phyloP scores from a whole-genome alignment of 2,329 filamentous ascomycete species.

The Aspergillus hiratsukae region DNA sequence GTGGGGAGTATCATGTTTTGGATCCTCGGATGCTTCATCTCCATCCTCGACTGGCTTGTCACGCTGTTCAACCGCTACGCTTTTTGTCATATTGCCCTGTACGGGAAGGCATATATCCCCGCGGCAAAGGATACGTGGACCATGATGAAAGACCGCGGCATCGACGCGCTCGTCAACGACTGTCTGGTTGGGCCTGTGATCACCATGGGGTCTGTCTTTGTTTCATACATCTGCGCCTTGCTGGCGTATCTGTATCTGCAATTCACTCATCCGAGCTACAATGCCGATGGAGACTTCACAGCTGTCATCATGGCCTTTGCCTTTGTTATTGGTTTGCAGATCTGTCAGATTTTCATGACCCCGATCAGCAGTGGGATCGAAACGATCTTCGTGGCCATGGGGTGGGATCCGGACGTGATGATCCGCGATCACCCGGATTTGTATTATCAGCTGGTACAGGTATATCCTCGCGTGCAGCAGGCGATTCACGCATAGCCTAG shows the following conservation, averaged over 20 bases:
- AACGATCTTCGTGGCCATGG: conserved; percentile 80
- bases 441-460: conserved; percentile 70
- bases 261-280: conserved; percentile 77
- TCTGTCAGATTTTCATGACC: conserved; percentile 84
- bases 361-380: conserved; percentile 85
- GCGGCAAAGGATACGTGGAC: conserved; percentile 86
- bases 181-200: conserved; percentile 71
- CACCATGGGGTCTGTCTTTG: conserved; percentile 74
- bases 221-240: conserved; percentile 76
- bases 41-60: conserved; percentile 76
- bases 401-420: conserved; percentile 64
- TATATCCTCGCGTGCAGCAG: conserved; percentile 80
- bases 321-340: conserved; percentile 85
- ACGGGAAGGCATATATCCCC: conserved; percentile 80
- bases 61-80: conserved; percentile 89
- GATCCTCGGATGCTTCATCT: conserved; percentile 69
- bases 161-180: conserved; percentile 86
- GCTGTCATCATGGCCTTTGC: conserved; percentile 76
- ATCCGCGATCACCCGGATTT: conserved; percentile 76
- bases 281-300: conserved; percentile 63
- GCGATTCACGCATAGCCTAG: conserved; percentile 61
- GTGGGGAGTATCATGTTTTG: conserved; percentile 66
- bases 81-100: conserved; percentile 87
- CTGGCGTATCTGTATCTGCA: conserved; percentile 82
- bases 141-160: conserved; percentile 87